Conservation (phyloP, 306 rosid species). For the Sindora glabra region DNA sequence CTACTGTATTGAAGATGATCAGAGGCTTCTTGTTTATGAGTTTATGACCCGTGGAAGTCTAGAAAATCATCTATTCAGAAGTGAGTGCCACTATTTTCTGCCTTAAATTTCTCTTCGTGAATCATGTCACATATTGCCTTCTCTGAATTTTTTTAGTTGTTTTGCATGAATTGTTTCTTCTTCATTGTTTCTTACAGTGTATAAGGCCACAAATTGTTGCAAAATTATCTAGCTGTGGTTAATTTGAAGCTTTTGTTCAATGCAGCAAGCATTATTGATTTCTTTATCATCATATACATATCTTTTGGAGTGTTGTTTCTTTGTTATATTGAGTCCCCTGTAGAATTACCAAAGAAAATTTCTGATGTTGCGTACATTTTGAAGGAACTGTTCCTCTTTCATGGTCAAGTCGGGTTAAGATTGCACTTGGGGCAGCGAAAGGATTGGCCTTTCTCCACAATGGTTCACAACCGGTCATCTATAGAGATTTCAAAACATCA, state of each 20-base stretch:
- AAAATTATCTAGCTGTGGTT: no score
- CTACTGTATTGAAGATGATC: constrained; percentile 88
- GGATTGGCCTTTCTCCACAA: constrained; percentile 93
- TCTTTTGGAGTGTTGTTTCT: neutral
- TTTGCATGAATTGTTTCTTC: no score
- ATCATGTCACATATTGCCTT: no score
- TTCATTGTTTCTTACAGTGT: no score
- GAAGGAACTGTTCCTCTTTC: constrained; percentile 96
- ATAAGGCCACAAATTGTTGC: no score
- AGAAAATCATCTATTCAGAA: constrained; percentile 92
- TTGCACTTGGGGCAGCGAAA: constrained; percentile 90
- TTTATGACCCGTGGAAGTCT: constrained; percentile 98
- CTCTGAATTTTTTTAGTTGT: no score
- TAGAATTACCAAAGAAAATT: constrained; percentile 12
- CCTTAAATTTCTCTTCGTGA: no score
- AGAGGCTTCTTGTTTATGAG: constrained; percentile 83
- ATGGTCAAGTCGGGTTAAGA: constrained; percentile 89
- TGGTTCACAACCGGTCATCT: constrained; percentile 88
- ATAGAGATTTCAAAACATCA: constrained; percentile 96
- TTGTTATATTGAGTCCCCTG: neutral
- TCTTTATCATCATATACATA: neutral
- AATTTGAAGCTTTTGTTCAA: neutral
- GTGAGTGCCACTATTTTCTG: constrained; percentile 34
- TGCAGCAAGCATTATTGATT: neutral
- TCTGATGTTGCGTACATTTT: constrained; percentile 33